phyloP scores from a whole-genome alignment of 106 monocot species.

The Dactylorhiza incarnata region DNA sequence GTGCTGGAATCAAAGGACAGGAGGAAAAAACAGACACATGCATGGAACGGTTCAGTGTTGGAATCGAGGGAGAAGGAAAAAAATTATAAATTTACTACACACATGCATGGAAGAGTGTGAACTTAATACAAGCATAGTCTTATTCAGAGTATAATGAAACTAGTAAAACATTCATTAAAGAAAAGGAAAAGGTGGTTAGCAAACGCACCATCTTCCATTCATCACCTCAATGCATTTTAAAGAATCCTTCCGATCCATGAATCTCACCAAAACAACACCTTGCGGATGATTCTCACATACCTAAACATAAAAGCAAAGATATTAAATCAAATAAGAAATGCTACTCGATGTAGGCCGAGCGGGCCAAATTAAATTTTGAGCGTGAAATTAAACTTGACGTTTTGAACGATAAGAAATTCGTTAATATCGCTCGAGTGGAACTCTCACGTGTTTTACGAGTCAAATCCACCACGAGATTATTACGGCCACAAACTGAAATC shows the following conservation, averaged over 20 bases:
- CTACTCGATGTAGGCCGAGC: no score
- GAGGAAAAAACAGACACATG: not conserved
- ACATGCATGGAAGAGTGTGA: no score
- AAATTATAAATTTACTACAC: not conserved
- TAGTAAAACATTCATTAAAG: not conserved
- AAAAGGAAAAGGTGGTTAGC: not conserved
- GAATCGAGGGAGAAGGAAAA: not conserved
- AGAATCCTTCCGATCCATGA: slow-evolving; percentile 83
- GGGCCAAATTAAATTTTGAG: no score
- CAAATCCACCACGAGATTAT: no score
- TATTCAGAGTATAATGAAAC: not conserved
- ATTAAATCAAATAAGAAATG: not conserved
- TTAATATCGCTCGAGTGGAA: no score
- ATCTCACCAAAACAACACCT: slow-evolving; percentile 86
- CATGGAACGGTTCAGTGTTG: not conserved
- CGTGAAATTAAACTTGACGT: no score
- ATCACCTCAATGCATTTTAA: slow-evolving; percentile 81
- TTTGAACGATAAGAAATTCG: no score
- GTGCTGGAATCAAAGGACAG: no score
- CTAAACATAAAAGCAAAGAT: slow-evolving; percentile 21
- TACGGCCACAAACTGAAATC: no score
- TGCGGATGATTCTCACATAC: slow-evolving; percentile 94
- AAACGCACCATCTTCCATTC: slow-evolving; percentile 93
- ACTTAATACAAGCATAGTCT: not conserved
- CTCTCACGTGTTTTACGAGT: no score